Base-by-base conservation (phyloP, 2,329 filamentous ascomycete genomes). In the Thelonectria blattea region DNA sequence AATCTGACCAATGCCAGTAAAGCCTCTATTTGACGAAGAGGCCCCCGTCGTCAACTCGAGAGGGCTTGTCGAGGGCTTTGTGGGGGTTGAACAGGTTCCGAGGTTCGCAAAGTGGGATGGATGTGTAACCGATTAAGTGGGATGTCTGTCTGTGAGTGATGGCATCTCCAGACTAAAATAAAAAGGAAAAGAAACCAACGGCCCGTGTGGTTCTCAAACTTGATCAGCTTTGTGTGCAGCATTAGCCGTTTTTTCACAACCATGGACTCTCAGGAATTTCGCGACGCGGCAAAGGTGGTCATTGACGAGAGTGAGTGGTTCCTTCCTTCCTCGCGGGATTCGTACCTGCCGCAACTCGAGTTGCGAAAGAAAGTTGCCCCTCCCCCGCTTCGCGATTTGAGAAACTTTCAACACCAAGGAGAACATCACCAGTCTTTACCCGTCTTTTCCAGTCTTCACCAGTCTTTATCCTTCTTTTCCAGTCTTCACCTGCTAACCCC, bases 211-310 rank as follows among this genome's bases (percentile, higher is more conserved):
- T 37, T 14, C 18, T 12, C 42, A n/a, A 12, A 20, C 17, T 20
- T 22, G n/a, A 3, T 43, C 18, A 12, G 17, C 9, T 45, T 10
- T 12, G 9, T 5, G 12, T 37, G 6, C 3, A 20, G 41, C n/a
- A 43, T 17, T 17, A 3, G 30, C 14, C 3, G 17, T n/a, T 20
- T 3, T 14, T 27, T n/a, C 15, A 6, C 22, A 47, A 18, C 12
- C 20, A 96, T 97, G 93, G 88, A 96, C 72, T 87, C 88, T 27
- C 80, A 88, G 57, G 86, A 94, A 70, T 97, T 96, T 76, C 85
- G 88, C 65, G 80, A 86, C 62, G 91, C 92, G 64, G 93, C 92
- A 46, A 86, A 91, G 65, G 85, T 88, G 58, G 89, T 90, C 61
- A 87, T 96, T 72, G 91, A 96, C 66, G 91, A 96, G 60, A 96